Conservation (phyloP, 2,329 filamentous ascomycete species). For the Botrytis cinerea region DNA sequence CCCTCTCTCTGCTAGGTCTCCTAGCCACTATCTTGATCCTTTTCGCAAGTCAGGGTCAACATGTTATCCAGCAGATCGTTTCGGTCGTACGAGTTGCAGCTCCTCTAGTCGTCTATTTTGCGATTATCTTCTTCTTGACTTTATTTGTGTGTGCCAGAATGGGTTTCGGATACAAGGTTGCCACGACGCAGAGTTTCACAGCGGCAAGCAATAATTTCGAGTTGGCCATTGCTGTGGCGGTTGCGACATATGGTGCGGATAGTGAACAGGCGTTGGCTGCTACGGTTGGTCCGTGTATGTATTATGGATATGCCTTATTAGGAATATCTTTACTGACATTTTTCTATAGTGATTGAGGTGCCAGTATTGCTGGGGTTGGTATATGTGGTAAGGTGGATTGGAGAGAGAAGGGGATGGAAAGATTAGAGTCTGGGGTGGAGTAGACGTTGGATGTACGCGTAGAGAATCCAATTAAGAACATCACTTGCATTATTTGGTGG, state of each 20-base stretch:
- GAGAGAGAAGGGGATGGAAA: slow-evolving; percentile 46
- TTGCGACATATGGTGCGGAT: slow-evolving; percentile 75
- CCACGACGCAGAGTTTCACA: slow-evolving; percentile 80
- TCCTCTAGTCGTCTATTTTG: slow-evolving; percentile 80
- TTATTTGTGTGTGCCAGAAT: slow-evolving; percentile 61
- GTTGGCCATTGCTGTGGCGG: slow-evolving; percentile 83
- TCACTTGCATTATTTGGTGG: background rate
- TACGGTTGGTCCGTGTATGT: slow-evolving; percentile 68
- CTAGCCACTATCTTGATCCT: slow-evolving; percentile 85
- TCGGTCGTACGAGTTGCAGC: slow-evolving; percentile 80
- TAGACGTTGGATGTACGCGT: background rate
- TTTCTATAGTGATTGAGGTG: slow-evolving; percentile 67
- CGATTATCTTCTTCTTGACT: slow-evolving; percentile 71
- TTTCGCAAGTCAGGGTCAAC: slow-evolving; percentile 77
- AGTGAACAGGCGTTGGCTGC: slow-evolving; percentile 80
- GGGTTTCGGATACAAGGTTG: slow-evolving; percentile 73
- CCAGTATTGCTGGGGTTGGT: slow-evolving; percentile 77
- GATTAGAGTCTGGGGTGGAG: slow-evolving; percentile 29
- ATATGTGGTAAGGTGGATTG: slow-evolving; percentile 67
- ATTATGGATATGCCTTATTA: background rate
- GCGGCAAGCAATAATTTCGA: slow-evolving; percentile 94
- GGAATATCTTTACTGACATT: background rate
- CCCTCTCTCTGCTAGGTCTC: slow-evolving; percentile 78
- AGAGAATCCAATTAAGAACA: background rate
- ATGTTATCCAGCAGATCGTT: slow-evolving; percentile 80